phyloP scores from a whole-genome alignment of 306 rosid genomes.

The Sechiopsis laciniata region DNA sequence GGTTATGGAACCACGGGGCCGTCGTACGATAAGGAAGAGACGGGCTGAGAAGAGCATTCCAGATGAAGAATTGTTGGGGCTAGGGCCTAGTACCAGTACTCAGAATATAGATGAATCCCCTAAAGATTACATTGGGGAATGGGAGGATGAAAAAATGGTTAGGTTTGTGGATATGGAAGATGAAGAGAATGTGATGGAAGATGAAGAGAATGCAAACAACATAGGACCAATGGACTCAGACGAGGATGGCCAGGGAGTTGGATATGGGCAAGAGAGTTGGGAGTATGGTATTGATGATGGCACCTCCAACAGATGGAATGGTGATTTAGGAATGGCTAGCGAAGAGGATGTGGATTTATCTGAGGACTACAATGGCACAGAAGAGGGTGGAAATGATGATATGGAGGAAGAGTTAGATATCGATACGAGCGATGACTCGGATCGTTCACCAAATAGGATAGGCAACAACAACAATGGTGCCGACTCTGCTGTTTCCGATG shows the following conservation, averaged over 20 bases:
- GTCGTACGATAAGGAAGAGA: slow-evolving; percentile 78
- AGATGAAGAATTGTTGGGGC: slow-evolving; percentile 48
- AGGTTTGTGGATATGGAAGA: slow-evolving; percentile 38
- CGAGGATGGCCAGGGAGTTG: slow-evolving; percentile 66
- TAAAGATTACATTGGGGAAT: slow-evolving; percentile 56
- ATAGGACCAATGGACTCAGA: slow-evolving; percentile 80
- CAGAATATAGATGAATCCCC: slow-evolving; percentile 55
- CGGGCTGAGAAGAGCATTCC: slow-evolving; percentile 62
- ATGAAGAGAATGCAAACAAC: slow-evolving; percentile 34
- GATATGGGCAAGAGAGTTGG: slow-evolving; percentile 80
- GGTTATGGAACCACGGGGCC: slow-evolving; percentile 75
- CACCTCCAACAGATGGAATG: slow-evolving; percentile 53
- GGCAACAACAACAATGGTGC: slow-evolving; percentile 56
- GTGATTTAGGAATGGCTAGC: slow-evolving; percentile 48
- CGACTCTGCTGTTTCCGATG: slow-evolving; percentile 65
- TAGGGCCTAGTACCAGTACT: slow-evolving; percentile 33
- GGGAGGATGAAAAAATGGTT: slow-evolving; percentile 61
- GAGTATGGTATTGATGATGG: slow-evolving; percentile 58
- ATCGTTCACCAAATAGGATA: slow-evolving; percentile 43
- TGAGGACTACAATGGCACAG: slow-evolving; percentile 63
- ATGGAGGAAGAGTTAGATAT: slow-evolving; percentile 47
- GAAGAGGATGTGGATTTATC: slow-evolving; percentile 61
- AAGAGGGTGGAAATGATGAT: slow-evolving; percentile 62
- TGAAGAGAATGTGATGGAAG: slow-evolving; percentile 32
- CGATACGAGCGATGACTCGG: slow-evolving; percentile 67